These are phyloP conservation scores for Lophiostoma macrostomum DNA, from an alignment of 495 filamentous ascomycete species.

Conservation along the genomic window DNA sequence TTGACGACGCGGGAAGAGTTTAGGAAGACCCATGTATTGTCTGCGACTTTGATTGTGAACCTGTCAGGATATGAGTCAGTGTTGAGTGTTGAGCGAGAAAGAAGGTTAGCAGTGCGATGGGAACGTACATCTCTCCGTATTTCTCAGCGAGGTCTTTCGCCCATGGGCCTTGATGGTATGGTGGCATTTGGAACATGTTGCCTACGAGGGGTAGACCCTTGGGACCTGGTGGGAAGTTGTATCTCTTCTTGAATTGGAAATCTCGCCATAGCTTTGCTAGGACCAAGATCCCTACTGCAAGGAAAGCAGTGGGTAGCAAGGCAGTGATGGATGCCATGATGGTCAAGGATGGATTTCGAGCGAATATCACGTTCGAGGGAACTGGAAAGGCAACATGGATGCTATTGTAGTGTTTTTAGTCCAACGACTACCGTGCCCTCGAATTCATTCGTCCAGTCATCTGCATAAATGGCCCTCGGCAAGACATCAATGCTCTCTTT, in stretches of 20 bases:
- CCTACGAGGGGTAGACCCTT: conserved; percentile 15
- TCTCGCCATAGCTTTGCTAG: conserved; percentile 7
- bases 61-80: not conserved
- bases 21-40: conserved; percentile 40
- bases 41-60: conserved; percentile 31
- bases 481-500: not conserved
- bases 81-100: not conserved
- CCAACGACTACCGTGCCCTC: no score
- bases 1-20: conserved; percentile 40
- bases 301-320: not conserved
- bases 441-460: no score
- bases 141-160: conserved; percentile 18
- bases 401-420: no score
- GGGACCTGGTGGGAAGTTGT: conserved; percentile 7
- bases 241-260: conserved; percentile 10
- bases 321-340: not conserved
- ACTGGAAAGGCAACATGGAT: no score
- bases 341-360: not conserved
- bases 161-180: conserved; percentile 17
- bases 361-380: no score
- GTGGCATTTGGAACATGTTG: conserved; percentile 23
- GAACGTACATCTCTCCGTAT: conserved; percentile 18
- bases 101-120: no score
- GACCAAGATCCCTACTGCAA: conserved; percentile 1
- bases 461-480: not conserved